A percentile compares a stretch with the other conserved stretches of the same genome.
Conservation (phyloP, 768 basidiomycete genomes). For the Amanita rubescens region DNA sequence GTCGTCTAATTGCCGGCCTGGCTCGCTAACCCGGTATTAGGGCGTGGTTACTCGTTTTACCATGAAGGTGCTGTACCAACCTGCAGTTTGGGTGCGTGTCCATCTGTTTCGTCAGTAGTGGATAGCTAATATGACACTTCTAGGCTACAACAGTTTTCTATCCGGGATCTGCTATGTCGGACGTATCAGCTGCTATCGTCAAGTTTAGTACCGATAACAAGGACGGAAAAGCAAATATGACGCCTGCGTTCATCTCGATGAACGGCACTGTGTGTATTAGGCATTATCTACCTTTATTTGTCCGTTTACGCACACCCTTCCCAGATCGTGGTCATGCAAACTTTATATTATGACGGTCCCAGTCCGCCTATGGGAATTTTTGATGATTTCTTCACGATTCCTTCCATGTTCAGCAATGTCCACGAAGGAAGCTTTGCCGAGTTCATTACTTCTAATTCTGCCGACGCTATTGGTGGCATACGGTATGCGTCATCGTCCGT, state of each 20-base stretch:
- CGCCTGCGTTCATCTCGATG: slow-evolving; percentile 37
- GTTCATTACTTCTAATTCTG: slow-evolving; percentile 25
- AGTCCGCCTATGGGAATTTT: slow-evolving; percentile 36
- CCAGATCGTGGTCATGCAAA: slow-evolving; percentile 13
- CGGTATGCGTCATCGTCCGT: slow-evolving; percentile 6
- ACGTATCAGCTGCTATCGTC: slow-evolving; percentile 26
- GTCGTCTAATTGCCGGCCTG: no score
- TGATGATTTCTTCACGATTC: slow-evolving; percentile 37
- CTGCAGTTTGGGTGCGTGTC: neutral
- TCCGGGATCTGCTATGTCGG: slow-evolving; percentile 6
- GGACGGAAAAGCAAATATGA: slow-evolving; percentile 44
- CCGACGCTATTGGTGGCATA: slow-evolving; percentile 17
- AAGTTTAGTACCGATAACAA: slow-evolving; percentile 33
- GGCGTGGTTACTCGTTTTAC: no score
- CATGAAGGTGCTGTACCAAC: neutral
- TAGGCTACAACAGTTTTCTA: slow-evolving; percentile 45
- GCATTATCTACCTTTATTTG: neutral
- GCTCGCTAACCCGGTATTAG: no score
- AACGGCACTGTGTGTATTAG: slow-evolving; percentile 22
- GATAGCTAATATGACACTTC: neutral
- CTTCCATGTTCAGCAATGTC: slow-evolving; percentile 22
- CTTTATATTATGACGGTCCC: slow-evolving; percentile 50
- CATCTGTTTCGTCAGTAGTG: neutral
- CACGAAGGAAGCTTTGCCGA: slow-evolving; percentile 26
- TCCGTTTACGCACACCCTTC: slow-evolving; percentile 7